Evolutionary conservation across 192 early-diverging fungal genomes (phyloP), one percentile per base, ranked within the genome.

Genomic region (Podochytrium sp.): DNA sequence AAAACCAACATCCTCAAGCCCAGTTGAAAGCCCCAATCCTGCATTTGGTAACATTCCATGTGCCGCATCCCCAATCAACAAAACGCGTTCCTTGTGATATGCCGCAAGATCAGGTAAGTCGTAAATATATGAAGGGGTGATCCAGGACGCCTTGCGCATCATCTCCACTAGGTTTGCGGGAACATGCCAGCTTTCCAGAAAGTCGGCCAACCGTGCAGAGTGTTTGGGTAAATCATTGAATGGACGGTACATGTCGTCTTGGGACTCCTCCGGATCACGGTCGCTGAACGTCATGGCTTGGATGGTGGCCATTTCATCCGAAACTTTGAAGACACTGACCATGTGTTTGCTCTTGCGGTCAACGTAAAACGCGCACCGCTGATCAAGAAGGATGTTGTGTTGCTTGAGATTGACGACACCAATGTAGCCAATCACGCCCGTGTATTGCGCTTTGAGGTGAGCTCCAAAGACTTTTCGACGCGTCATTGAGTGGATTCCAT

Each of bases 11-110:
- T 79, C 78, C 47, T 79, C 78, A 6, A 79, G 37, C 3, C 66
- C 74, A 14, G 64, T 50, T 25, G 59, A 58, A 43, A 53, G 51
- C 27, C 78, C 78, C 18, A 73, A 75, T 0, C 65, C 78, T 43
- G 72, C 76, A 62, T 75, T 53, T 12, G 78, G 78, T 6, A 61
- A 18, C 66, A 74, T 79, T 30, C 67, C 67, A 59, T 79, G 78
- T n/a, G 73, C 78, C 33, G 73, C 14, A 65, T 74, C 73, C 20
- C 73, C 73, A 29, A 74, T 18, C 7, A 74, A 33, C 20, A 74
- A 16, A 1, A 66, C 63, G 6, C 40, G 37, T 14, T 62, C 73
- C 34, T 74, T 65, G n/a, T 30, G 37, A 32, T 50, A 74, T 6
- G 6, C 20, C 5, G 37, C 34, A 20, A 51, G 30, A 23, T 65